These are phyloP conservation scores for Xerocomellus amylosporus DNA, from an alignment of 768 basidiomycete species.

Conservation along the genomic window DNA sequence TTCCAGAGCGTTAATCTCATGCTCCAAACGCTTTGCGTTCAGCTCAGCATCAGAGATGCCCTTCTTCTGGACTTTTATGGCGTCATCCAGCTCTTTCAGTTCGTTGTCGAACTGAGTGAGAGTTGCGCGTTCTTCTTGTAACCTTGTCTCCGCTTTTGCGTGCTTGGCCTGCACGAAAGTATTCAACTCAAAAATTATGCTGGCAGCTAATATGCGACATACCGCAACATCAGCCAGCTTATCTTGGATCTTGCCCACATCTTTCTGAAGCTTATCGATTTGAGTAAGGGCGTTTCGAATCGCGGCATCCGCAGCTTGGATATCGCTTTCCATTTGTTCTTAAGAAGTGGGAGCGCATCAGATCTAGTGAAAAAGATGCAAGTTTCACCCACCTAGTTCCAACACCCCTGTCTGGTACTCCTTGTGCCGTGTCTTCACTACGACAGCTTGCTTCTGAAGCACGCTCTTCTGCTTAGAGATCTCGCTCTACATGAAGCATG, in stretches of 20 bases:
- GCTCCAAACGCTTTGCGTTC: constrained; percentile 60
- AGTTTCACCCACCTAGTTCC: constrained; percentile 68
- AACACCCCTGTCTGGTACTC: constrained; percentile 84
- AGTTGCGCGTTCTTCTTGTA: constrained; percentile 84
- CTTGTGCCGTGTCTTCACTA: constrained; percentile 84
- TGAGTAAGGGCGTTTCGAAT: constrained; percentile 37
- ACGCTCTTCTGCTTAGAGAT: constrained; percentile 80
- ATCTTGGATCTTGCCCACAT: constrained; percentile 57
- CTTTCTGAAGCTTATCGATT: constrained; percentile 54
- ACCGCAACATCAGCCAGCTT: constrained; percentile 39
- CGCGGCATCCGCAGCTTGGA: constrained; percentile 20
- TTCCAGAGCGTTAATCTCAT: constrained; percentile 57
- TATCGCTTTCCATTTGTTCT: constrained; percentile 34
- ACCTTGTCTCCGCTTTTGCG: constrained; percentile 62
- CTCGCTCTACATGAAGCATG: constrained; percentile 42
- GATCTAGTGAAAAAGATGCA: not conserved
- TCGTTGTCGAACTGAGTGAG: constrained; percentile 88
- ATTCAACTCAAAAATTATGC: not conserved
- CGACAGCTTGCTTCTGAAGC: constrained; percentile 75
- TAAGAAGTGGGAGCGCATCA: not conserved
- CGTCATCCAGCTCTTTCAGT: constrained; percentile 75
- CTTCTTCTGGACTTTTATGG: constrained; percentile 79
- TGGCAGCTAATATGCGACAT: not conserved
- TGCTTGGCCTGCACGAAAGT: constrained; percentile 45
- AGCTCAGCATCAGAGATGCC: constrained; percentile 67